A percentile compares a stretch with the other conserved stretches of the same genome.
phyloP scores from a whole-genome alignment of 1,139 yeast species.

The Candida albicans region DNA sequence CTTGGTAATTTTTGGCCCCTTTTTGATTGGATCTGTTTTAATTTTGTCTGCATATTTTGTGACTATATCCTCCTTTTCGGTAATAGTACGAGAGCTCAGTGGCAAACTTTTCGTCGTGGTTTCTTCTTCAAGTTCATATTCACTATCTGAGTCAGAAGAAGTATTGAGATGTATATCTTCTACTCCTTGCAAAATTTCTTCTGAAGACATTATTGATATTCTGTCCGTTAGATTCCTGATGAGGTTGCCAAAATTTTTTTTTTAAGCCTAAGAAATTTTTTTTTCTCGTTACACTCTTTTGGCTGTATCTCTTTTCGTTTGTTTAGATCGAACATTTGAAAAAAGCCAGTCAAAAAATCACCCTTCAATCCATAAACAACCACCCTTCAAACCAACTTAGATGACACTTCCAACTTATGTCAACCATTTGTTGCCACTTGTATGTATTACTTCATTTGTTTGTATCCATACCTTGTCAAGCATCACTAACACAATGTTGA shows the following conservation, averaged over 20 bases:
- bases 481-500: slow-evolving; percentile 11
- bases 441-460: slow-evolving; percentile 18
- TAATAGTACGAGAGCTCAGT: slow-evolving; percentile 19
- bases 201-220: slow-evolving; percentile 1
- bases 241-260: slow-evolving; percentile 4
- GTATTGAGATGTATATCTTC: slow-evolving; percentile 3
- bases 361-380: not conserved
- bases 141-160: slow-evolving; percentile 16
- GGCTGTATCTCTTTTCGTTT: not conserved
- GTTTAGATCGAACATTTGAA: not conserved
- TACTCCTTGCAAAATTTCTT: slow-evolving; percentile 3
- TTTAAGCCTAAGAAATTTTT: not conserved
- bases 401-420: slow-evolving; percentile 18
- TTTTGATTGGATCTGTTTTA: slow-evolving; percentile 60
- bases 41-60: slow-evolving; percentile 63
- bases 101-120: not conserved
- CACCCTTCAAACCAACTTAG: not conserved
- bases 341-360: not conserved
- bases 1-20: slow-evolving; percentile 56
- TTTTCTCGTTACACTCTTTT: not conserved
- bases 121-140: slow-evolving; percentile 10
- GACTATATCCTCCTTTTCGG: slow-evolving; percentile 59
- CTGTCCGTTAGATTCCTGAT: not conserved
- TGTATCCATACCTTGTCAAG: not conserved
- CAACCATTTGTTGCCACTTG: slow-evolving; percentile 25